Conservation (phyloP, 192 early-diverging fungal genomes). For the Podila clonocystis region DNA sequence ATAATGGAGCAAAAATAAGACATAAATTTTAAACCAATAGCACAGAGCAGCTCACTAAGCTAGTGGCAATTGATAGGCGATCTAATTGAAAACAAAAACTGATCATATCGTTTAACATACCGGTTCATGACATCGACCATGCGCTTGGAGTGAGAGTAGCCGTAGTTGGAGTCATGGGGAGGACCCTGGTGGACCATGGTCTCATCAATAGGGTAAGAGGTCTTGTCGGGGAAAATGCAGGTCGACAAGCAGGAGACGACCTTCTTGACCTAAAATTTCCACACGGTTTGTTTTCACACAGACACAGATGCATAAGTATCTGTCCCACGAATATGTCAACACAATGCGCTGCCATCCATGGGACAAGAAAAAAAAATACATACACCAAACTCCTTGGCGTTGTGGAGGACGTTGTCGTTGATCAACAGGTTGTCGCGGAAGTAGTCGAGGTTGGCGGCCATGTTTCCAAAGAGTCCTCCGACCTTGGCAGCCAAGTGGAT, state of each 20-base stretch:
- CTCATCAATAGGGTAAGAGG: conserved; percentile 86
- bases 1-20: not conserved
- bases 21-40: not conserved
- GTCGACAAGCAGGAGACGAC: conserved; percentile 88
- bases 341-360: not conserved
- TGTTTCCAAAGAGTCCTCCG: conserved; percentile 85
- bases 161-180: conserved; percentile 84
- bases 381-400: conserved; percentile 68
- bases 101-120: conserved; percentile 46
- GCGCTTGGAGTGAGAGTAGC: conserved; percentile 84
- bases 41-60: not conserved
- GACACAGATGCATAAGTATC: not conserved
- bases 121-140: conserved; percentile 87
- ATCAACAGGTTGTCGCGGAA: conserved; percentile 81
- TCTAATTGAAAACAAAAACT: not conserved
- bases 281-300: too few relatives aligned
- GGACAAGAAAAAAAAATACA: conserved; percentile 3
- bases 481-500: conserved; percentile 80
- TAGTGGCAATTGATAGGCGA: not conserved
- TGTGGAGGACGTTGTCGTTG: conserved; percentile 80
- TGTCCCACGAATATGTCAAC: not conserved
- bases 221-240: conserved; percentile 88
- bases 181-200: conserved; percentile 86
- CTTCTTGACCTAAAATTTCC: conserved; percentile 69
- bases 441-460: conserved; percentile 83